Conservation (phyloP, 169 alveolate species). For the Cryptosporidium canis region DNA sequence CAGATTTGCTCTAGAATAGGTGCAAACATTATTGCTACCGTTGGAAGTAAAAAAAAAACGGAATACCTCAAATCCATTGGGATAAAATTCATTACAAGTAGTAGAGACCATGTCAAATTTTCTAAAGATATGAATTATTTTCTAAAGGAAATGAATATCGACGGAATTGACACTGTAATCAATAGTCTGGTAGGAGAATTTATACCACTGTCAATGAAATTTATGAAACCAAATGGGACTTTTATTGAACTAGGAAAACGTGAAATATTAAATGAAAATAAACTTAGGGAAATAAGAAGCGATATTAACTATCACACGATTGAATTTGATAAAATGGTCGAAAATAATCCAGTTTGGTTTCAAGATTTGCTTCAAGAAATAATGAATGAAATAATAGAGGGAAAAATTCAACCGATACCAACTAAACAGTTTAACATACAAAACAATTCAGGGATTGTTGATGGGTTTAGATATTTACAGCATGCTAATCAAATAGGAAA, state of each 20-base stretch:
- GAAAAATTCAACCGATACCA: slow-evolving; percentile 56
- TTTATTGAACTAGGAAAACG: slow-evolving; percentile 77
- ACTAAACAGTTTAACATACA: slow-evolving; percentile 25
- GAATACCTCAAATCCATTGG: slow-evolving; percentile 74
- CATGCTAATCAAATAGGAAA: slow-evolving; percentile 75
- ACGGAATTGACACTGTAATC: slow-evolving; percentile 29
- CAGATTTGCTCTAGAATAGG: slow-evolving; percentile 76
- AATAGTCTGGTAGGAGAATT: slow-evolving; percentile 51
- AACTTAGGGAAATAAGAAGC: slow-evolving; percentile 7
- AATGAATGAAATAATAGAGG: neutral
- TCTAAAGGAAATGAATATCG: slow-evolving; percentile 4
- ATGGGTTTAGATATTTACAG: slow-evolving; percentile 72
- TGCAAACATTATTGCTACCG: slow-evolving; percentile 71
- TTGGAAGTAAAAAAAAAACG: slow-evolving; percentile 64
- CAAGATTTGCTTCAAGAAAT: slow-evolving; percentile 13
- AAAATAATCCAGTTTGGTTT: slow-evolving; percentile 48
- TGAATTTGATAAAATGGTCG: slow-evolving; percentile 75
- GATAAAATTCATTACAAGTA: slow-evolving; percentile 72
- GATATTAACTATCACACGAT: slow-evolving; percentile 68
- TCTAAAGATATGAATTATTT: slow-evolving; percentile 17
- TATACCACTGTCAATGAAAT: slow-evolving; percentile 75
- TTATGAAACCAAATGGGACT: slow-evolving; percentile 76
- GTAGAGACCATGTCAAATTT: slow-evolving; percentile 71
- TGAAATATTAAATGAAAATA: slow-evolving; percentile 21
- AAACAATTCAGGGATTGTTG: slow-evolving; percentile 29